A percentile compares a stretch with the other conserved stretches of the same genome.
Evolutionary conservation across 2,329 filamentous ascomycete species (phyloP).

Genomic region (Aspergillus quadrilineatus): DNA sequence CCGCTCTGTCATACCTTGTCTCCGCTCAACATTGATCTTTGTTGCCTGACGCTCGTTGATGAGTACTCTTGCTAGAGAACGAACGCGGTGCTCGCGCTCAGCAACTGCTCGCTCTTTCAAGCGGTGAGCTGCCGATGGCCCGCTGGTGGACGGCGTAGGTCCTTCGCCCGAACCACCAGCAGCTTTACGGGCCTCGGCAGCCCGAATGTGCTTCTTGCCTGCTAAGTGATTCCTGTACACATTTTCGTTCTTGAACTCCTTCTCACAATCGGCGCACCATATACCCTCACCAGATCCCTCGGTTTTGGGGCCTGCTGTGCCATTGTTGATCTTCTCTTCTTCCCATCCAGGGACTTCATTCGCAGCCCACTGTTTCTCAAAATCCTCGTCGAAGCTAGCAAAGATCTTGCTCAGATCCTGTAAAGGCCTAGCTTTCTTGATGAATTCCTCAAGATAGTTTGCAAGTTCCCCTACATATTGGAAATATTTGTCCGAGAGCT

Average conservation of each 20-base stretch:
- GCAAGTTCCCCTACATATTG: slow-evolving; percentile 78
- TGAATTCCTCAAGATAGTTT: slow-evolving; percentile 82
- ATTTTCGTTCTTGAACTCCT: slow-evolving; percentile 92
- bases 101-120: slow-evolving; percentile 89
- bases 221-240: slow-evolving; percentile 86
- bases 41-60: slow-evolving; percentile 86
- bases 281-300: slow-evolving; percentile 66
- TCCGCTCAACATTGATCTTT: slow-evolving; percentile 89
- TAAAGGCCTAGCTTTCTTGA: slow-evolving; percentile 78
- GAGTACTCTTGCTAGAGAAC: slow-evolving; percentile 77
- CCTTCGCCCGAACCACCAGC: slow-evolving; percentile 39
- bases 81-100: slow-evolving; percentile 80
- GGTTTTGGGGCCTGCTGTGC: slow-evolving; percentile 46
- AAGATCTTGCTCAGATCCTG: slow-evolving; percentile 83
- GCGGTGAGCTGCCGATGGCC: slow-evolving; percentile 41
- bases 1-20: slow-evolving; percentile 94
- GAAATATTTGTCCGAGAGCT: slow-evolving; percentile 91
- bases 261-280: slow-evolving; percentile 90
- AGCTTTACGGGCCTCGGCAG: slow-evolving; percentile 64
- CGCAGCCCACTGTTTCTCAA: slow-evolving; percentile 77
- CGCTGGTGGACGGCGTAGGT: slow-evolving; percentile 24
- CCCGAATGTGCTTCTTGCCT: slow-evolving; percentile 90
- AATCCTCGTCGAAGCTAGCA: slow-evolving; percentile 74
- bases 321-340: slow-evolving; percentile 49
- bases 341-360: slow-evolving; percentile 80